phyloP scores from a whole-genome alignment of 148 eudicot species.

The Pharnaceum exiguum region DNA sequence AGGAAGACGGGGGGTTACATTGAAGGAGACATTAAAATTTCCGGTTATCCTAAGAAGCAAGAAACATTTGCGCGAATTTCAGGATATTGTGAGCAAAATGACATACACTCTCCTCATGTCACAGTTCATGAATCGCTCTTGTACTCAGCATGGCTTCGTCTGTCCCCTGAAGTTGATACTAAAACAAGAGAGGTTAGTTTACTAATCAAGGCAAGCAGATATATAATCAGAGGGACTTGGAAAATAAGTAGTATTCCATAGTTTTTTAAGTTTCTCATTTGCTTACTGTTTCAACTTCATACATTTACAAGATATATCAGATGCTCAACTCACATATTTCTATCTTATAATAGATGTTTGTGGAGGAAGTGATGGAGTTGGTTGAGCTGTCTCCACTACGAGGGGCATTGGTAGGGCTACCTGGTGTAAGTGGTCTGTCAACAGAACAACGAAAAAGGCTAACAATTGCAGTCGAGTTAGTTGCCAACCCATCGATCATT shows the following conservation, averaged over 20 bases:
- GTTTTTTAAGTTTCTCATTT: too few species aligned
- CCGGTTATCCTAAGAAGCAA: constrained; percentile 77
- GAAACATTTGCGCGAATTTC: constrained; percentile 76
- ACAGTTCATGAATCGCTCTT: constrained; percentile 71
- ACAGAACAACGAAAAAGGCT: constrained; percentile 74
- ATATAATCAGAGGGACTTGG: too few species aligned
- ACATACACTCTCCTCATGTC: constrained; percentile 80
- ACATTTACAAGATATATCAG: too few species aligned
- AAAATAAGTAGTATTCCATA: too few species aligned
- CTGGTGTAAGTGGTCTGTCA: constrained; percentile 72
- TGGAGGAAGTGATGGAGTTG: constrained; percentile 62
- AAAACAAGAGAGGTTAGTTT: constrained; percentile 56
- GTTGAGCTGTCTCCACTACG: constrained; percentile 51
- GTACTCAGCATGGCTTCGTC: constrained; percentile 76
- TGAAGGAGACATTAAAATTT: constrained; percentile 58
- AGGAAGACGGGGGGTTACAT: constrained; percentile 80
- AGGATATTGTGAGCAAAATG: constrained; percentile 88
- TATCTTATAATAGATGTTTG: constrained; percentile 39
- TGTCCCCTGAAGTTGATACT: constrained; percentile 52
- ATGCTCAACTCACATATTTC: neutral
- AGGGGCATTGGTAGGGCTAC: constrained; percentile 54
- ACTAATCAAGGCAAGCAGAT: too few species aligned
- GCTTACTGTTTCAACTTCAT: neutral
- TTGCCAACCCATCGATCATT: constrained; percentile 79
- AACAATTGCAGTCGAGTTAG: constrained; percentile 78